phyloP scores from a whole-genome alignment of 2,329 filamentous ascomycete species.

The Incumbomyces delicatus region DNA sequence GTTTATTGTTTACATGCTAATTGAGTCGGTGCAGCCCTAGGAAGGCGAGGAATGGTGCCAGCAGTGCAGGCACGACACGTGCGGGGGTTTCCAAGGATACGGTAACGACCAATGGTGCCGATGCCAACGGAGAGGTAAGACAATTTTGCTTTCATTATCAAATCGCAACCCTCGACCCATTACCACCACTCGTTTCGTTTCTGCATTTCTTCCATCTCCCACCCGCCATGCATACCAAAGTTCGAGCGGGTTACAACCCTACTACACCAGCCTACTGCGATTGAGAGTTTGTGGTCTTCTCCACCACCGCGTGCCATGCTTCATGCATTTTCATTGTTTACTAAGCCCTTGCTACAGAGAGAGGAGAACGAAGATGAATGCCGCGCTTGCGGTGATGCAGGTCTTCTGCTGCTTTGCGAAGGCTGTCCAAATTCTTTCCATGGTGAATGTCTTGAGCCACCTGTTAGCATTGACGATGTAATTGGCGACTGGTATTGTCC shows the following conservation, averaged over 20 bases:
- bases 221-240: no score
- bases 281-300: not conserved
- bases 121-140: constrained; percentile 41
- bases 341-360: constrained; percentile 5
- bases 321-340: not conserved
- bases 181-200: constrained; percentile 7
- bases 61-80: constrained; percentile 20
- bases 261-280: no score
- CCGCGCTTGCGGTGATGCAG: constrained; percentile 71
- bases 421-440: constrained; percentile 85
- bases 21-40: constrained; percentile 15
- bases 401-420: constrained; percentile 86
- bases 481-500: constrained; percentile 78
- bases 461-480: constrained; percentile 55
- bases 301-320: not conserved
- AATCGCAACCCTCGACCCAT: not conserved
- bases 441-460: constrained; percentile 77
- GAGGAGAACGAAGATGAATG: constrained; percentile 84
- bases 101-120: constrained; percentile 16
- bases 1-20: constrained; percentile 1
- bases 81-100: constrained; percentile 17
- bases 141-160: constrained; percentile 11
- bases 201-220: not conserved
- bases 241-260: no score
- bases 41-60: constrained; percentile 21